Evolutionary conservation across 805 yeast species (phyloP).

Genomic region (Sugiyamaella boreocaroliniensis): DNA sequence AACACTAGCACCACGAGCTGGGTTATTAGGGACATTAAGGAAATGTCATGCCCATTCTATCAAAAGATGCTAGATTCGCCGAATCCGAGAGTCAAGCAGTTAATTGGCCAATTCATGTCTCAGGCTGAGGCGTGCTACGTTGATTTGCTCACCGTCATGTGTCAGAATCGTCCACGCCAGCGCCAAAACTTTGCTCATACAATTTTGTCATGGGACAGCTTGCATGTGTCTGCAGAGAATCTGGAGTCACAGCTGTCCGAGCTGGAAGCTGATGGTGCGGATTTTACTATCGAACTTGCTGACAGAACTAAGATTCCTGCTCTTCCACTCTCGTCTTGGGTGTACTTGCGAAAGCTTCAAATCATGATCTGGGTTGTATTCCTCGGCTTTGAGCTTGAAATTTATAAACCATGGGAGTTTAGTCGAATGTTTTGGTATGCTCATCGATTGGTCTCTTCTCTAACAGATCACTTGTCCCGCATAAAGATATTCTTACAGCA

Average conservation of each 20-base stretch:
- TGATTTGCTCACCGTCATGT: slow-evolving; percentile 42
- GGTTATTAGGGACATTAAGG: slow-evolving; percentile 37
- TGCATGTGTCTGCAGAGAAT: slow-evolving; percentile 68
- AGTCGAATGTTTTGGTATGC: slow-evolving; percentile 64
- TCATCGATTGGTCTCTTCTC: slow-evolving; percentile 39
- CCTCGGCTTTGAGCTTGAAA: slow-evolving; percentile 67
- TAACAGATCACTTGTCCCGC: slow-evolving; percentile 40
- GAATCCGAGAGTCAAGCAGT: slow-evolving; percentile 20
- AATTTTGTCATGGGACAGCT: slow-evolving; percentile 61
- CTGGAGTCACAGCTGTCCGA: slow-evolving; percentile 45
- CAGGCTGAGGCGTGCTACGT: slow-evolving; percentile 38
- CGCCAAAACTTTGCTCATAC: slow-evolving; percentile 63
- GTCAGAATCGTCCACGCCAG: slow-evolving; percentile 73
- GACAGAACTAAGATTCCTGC: slow-evolving; percentile 33
- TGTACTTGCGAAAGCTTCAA: slow-evolving; percentile 56
- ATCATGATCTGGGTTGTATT: slow-evolving; percentile 68
- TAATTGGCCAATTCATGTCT: slow-evolving; percentile 27
- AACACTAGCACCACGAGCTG: slow-evolving; percentile 20
- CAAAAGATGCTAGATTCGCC: slow-evolving; percentile 31
- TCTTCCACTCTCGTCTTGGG: slow-evolving; percentile 65
- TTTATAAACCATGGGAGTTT: slow-evolving; percentile 66
- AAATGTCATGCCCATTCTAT: slow-evolving; percentile 34
- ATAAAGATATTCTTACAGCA: slow-evolving; percentile 29
- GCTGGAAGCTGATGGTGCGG: slow-evolving; percentile 1
- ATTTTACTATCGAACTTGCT: slow-evolving; percentile 8